Evolutionary conservation across 1,284 basidiomycete species (phyloP).

Genomic region (Fomitiporia mediterranea): DNA sequence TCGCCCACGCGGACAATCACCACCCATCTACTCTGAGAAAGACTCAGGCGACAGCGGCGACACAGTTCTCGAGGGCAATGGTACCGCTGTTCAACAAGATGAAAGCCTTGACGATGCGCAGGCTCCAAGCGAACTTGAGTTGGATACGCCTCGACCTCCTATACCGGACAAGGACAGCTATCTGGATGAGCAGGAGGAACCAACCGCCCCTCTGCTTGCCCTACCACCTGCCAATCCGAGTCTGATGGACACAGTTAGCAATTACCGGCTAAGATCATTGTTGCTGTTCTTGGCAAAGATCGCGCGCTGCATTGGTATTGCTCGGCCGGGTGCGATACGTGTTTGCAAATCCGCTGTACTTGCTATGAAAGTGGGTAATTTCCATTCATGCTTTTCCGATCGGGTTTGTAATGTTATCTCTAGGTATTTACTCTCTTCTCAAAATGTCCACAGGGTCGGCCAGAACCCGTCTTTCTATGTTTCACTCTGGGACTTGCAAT

Average conservation of each 20-base stretch:
- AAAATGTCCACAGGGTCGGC: constrained; percentile 9
- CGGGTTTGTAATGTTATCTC: neutral
- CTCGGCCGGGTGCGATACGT: neutral
- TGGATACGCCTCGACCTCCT: neutral
- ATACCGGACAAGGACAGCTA: neutral
- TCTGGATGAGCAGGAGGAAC: neutral
- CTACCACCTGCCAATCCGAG: constrained; percentile 1
- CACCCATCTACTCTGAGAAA: constrained; percentile 1
- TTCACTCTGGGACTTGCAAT: constrained; percentile 14
- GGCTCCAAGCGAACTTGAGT: neutral
- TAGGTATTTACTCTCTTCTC: constrained; percentile 14
- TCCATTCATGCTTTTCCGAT: neutral
- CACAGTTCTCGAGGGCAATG: neutral
- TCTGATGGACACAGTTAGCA: neutral
- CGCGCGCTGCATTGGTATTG: neutral
- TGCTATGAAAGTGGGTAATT: constrained; percentile 6
- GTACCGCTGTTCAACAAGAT: neutral
- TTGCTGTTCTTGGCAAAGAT: neutral
- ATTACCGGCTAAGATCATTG: constrained; percentile 1
- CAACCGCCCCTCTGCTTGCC: neutral
- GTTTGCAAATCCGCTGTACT: constrained; percentile 13
- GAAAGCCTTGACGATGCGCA: neutral
- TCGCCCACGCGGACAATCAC: constrained; percentile 8
- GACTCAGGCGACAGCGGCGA: neutral
- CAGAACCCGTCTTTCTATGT: constrained; percentile 13